These are phyloP conservation scores for Pezicula carpinea DNA, from an alignment of 2,329 filamentous ascomycete genomes.

Conservation along the genomic window DNA sequence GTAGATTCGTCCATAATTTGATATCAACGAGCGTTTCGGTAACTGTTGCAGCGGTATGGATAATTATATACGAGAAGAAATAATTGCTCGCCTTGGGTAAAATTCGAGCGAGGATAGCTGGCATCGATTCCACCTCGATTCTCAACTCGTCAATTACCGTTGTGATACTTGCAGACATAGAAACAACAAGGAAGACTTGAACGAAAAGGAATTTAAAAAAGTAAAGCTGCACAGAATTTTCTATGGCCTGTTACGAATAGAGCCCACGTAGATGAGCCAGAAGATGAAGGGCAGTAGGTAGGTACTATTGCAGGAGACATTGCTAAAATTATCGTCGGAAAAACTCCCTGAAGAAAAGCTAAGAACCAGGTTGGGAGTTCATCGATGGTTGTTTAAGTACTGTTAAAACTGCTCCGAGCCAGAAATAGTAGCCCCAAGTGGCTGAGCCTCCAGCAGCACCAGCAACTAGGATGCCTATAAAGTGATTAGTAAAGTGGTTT, in stretches of 20 bases:
- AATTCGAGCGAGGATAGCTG: slow-evolving; percentile 14
- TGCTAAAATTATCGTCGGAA: slow-evolving; percentile 1
- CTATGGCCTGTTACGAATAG: slow-evolving; percentile 24
- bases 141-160: slow-evolving; percentile 42
- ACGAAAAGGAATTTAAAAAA: slow-evolving; percentile 68
- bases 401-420: slow-evolving; percentile 52
- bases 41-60: slow-evolving; percentile 12
- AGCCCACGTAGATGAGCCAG: slow-evolving; percentile 21
- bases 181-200: slow-evolving; percentile 63
- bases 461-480: slow-evolving; percentile 56
- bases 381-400: too few relatives aligned
- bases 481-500: background rate
- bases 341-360: background rate
- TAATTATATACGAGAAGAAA: slow-evolving; percentile 22
- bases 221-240: slow-evolving; percentile 51
- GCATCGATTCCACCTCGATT: background rate
- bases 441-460: slow-evolving; percentile 55
- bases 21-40: slow-evolving; percentile 10
- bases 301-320: slow-evolving; percentile 12
- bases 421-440: slow-evolving; percentile 65
- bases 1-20: slow-evolving; percentile 11
- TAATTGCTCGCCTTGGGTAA: slow-evolving; percentile 20
- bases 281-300: slow-evolving; percentile 9
- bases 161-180: slow-evolving; percentile 55
- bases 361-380: background rate